Evolutionary conservation across 2,329 filamentous ascomycete genomes (phyloP).

Genomic region (Calonectria leucothoes): DNA sequence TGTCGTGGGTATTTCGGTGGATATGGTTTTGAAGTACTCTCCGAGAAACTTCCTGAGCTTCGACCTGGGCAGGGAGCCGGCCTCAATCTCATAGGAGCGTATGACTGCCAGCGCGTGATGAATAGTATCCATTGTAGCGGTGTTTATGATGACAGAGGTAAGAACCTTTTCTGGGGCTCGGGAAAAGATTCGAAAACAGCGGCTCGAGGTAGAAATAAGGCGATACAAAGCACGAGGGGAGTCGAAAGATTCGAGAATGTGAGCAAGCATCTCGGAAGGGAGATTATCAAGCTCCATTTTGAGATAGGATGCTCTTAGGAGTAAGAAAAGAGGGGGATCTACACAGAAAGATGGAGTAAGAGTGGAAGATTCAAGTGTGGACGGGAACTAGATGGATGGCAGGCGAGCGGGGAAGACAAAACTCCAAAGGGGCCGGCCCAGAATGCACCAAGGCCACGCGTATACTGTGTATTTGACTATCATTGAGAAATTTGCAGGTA

Average conservation of each 20-base stretch:
- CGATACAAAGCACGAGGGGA: not conserved
- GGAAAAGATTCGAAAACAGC: not conserved
- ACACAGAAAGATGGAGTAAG: not conserved
- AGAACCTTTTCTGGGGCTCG: not conserved
- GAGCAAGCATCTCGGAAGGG: not conserved
- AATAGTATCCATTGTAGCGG: not conserved
- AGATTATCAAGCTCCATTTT: not conserved
- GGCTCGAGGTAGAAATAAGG: not conserved
- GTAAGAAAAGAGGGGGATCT: not conserved
- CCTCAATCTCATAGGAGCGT: not conserved
- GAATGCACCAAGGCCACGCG: not conserved
- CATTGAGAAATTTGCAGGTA: not conserved
- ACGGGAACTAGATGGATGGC: not conserved
- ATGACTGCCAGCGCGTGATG: not conserved
- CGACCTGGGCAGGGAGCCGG: not conserved
- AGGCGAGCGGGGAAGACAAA: not conserved
- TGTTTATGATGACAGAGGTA: not conserved
- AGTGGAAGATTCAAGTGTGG: not conserved
- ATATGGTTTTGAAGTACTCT: not conserved
- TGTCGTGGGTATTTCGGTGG: not conserved
- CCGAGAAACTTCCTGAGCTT: not conserved
- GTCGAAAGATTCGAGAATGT: not conserved
- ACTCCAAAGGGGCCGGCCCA: not conserved
- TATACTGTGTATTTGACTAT: not conserved
- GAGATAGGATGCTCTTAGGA: not conserved